These are phyloP conservation scores for Vanrija sp. DNA, from an alignment of 1,284 basidiomycete species.

Conservation along the genomic window DNA sequence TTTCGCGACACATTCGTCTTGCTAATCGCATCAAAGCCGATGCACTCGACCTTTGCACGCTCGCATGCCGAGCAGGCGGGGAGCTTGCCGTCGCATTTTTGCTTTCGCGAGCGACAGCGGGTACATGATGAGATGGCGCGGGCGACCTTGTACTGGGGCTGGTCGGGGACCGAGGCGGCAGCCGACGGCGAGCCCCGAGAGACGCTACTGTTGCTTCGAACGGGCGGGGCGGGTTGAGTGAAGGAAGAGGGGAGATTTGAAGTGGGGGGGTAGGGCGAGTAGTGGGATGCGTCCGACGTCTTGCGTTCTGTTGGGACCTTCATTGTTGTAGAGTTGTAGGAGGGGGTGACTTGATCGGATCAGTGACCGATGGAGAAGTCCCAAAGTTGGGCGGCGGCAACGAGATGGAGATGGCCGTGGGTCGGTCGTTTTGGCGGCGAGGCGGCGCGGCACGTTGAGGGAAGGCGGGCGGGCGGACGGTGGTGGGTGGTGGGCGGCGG, in stretches of 20 bases:
- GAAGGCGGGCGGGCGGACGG: too few species aligned
- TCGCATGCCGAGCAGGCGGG: slow-evolving; percentile 48
- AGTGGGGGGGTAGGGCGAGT: slow-evolving; percentile 30
- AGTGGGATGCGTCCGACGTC: slow-evolving; percentile 18
- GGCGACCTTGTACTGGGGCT: slow-evolving; percentile 44
- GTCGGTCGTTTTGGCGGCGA: too few species aligned
- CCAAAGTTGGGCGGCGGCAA: too few species aligned
- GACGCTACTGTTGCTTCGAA: not conserved
- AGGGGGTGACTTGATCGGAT: too few species aligned
- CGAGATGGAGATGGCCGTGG: too few species aligned
- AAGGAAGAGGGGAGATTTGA: slow-evolving; percentile 9
- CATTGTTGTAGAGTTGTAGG: slow-evolving; percentile 17
- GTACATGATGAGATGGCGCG: slow-evolving; percentile 50
- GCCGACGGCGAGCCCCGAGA: not conserved
- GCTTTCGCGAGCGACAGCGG: slow-evolving; percentile 47
- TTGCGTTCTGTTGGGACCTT: slow-evolving; percentile 25
- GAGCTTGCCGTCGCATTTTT: slow-evolving; percentile 50
- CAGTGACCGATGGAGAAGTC: too few species aligned
- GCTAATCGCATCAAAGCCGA: slow-evolving; percentile 50
- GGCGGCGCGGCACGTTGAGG: too few species aligned
- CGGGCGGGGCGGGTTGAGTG: slow-evolving; percentile 13
- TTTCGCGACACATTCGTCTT: slow-evolving; percentile 51
- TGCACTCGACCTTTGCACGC: slow-evolving; percentile 51
- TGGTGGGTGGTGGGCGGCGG: too few species aligned
- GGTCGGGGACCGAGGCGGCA: not conserved